phyloP scores from a whole-genome alignment of 257 asterid genomes.

The Nicotiana otophora region DNA sequence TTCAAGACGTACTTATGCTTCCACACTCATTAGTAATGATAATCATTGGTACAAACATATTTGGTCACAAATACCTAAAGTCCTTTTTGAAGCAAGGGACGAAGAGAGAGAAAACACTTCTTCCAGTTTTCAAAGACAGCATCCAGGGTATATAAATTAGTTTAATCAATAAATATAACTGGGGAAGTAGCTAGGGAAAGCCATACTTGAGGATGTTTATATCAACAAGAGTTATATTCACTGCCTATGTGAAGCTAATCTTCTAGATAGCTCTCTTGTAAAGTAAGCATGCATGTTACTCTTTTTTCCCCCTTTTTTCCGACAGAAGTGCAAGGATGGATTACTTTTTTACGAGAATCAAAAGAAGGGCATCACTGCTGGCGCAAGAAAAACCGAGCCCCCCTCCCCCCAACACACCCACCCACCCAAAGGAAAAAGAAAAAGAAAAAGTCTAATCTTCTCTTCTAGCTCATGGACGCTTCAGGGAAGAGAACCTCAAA shows the following conservation, averaged over 20 bases:
- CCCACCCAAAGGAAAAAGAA: neutral
- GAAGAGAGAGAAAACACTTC: neutral
- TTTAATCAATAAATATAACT: neutral
- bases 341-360: neutral
- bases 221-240: neutral
- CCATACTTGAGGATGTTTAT: neutral
- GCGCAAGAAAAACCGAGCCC: neutral
- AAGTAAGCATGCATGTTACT: neutral
- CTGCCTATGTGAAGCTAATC: neutral
- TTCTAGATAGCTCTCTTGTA: neutral
- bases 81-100: neutral
- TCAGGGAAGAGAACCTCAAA: neutral
- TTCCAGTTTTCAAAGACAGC: slow-evolving; percentile 1
- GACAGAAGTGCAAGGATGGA: neutral
- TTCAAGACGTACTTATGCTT: neutral
- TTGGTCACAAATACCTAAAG: neutral
- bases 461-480: neutral
- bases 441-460: neutral
- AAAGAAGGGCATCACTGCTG: neutral
- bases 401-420: too few relatives aligned
- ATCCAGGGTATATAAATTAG: slow-evolving; percentile 1
- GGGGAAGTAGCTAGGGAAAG: neutral
- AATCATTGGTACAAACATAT: neutral
- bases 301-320: neutral
- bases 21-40: neutral